Evolutionary conservation across 805 yeast genomes (phyloP), one percentile per base, ranked within the genome.

Genomic region (Suhomyces sp.): DNA sequence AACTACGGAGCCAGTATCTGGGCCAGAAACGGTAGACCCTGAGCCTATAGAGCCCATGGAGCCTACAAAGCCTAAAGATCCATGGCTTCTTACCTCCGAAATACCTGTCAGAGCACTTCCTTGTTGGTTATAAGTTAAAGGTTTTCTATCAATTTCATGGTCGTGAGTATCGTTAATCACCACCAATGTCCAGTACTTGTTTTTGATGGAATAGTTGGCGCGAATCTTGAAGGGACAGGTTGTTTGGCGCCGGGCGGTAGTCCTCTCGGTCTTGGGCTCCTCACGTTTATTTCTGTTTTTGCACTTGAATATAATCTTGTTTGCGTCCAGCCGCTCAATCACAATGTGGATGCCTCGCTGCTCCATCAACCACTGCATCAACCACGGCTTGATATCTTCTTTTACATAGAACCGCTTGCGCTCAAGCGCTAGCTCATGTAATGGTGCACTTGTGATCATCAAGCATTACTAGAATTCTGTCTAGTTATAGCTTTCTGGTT

Each of bases 191-290:
- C 90, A 85, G 50, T 71, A 67, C 53, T 74, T 69, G 33, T 79
- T 72, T 54, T 83, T 68, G 9, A 80, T 56, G 1, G 85, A 79
- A 59, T 70, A 83, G 56, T 85, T 83, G 2, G 89, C 89, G 50
- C 90, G 65, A 43, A 85, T 76, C 62, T 86, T 72, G 60, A 85
- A 85, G 2, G 89, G 89, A 60, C 89, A 85, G 20, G 75, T 72
- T 12, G 69, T 69, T 22, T 50, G 52, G n/a, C 56, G 56, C 27
- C 55, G 53, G 37, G 33, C 33, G 56, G 62, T 45, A 64, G 54
- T 46, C n/a, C 41, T n/a, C 67, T 57, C 44, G 53, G 55, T 9
- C 56, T 53, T n/a, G 8, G 46, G 22, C 20, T 45, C 40, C 13
- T 37, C 41, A 3, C 41, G 20, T 31, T 41, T 53, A 37, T 41